These are phyloP conservation scores for Cercospora beticola DNA, from an alignment of 2,329 filamentous ascomycete species.

Conservation along the genomic window DNA sequence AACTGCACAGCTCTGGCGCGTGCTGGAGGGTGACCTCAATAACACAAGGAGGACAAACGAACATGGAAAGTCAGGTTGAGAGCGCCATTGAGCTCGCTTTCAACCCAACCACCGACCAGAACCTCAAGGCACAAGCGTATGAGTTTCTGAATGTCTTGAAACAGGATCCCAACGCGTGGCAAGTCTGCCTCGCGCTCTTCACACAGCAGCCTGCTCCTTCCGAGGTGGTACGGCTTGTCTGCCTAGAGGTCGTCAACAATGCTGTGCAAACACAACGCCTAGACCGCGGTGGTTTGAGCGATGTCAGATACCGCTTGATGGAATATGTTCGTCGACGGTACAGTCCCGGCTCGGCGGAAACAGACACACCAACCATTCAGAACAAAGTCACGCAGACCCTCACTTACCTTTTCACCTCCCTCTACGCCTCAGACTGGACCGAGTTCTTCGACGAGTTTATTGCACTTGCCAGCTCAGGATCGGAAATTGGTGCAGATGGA, in stretches of 20 bases:
- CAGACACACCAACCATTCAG: slow-evolving; percentile 77
- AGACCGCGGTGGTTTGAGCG: slow-evolving; percentile 68
- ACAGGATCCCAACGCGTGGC: slow-evolving; percentile 81
- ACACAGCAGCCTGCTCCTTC: slow-evolving; percentile 71
- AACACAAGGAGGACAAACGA: background rate
- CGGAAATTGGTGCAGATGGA: slow-evolving; percentile 54
- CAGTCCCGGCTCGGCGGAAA: slow-evolving; percentile 52
- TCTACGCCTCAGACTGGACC: slow-evolving; percentile 85
- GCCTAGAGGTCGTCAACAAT: slow-evolving; percentile 90
- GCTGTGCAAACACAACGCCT: slow-evolving; percentile 78
- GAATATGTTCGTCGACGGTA: slow-evolving; percentile 78
- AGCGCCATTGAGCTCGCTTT: slow-evolving; percentile 94
- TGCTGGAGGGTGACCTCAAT: slow-evolving; percentile 15
- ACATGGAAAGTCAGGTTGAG: slow-evolving; percentile 66
- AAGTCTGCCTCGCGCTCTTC: slow-evolving; percentile 84
- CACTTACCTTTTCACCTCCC: slow-evolving; percentile 84
- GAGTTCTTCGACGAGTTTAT: slow-evolving; percentile 89
- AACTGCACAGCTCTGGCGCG: slow-evolving; percentile 4
- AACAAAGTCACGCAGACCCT: slow-evolving; percentile 97
- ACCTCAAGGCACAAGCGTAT: slow-evolving; percentile 77
- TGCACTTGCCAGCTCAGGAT: slow-evolving; percentile 64
- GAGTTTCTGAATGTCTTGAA: slow-evolving; percentile 77
- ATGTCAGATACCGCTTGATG: slow-evolving; percentile 78
- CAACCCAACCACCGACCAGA: slow-evolving; percentile 72
- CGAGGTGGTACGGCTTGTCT: slow-evolving; percentile 84